A percentile compares a stretch with the other conserved stretches of the same genome.
phyloP scores from a whole-genome alignment of 2,329 filamentous ascomycete genomes.

The Colletotrichum sp. region DNA sequence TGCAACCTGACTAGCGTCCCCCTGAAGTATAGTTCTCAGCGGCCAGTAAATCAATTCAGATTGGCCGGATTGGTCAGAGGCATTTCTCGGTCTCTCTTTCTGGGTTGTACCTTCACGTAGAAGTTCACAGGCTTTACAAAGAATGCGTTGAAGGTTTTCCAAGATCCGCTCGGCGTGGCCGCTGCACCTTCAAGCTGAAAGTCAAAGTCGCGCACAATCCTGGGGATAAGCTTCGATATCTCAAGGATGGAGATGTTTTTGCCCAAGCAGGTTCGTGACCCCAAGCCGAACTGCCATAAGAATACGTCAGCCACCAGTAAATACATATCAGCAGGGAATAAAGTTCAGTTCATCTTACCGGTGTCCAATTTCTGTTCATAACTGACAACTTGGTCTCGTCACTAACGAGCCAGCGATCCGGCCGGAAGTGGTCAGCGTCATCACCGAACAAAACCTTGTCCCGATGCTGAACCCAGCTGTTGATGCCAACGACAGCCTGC shows the following conservation, averaged over 20 bases:
- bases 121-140: slow-evolving; percentile 49
- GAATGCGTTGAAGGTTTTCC: slow-evolving; percentile 43
- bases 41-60: no score
- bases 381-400: slow-evolving; percentile 27
- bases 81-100: background rate
- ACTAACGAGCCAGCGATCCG: slow-evolving; percentile 44
- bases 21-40: no score
- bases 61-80: background rate
- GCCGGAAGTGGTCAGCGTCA: slow-evolving; percentile 39
- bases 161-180: slow-evolving; percentile 15
- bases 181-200: slow-evolving; percentile 29
- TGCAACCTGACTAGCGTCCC: no score
- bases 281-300: slow-evolving; percentile 41
- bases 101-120: slow-evolving; percentile 27
- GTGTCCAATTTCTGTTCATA: slow-evolving; percentile 28
- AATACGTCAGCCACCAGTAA: background rate
- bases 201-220: slow-evolving; percentile 37
- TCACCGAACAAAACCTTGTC: slow-evolving; percentile 35
- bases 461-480: slow-evolving; percentile 39
- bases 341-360: background rate
- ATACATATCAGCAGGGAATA: slow-evolving; percentile 20
- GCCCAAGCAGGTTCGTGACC: slow-evolving; percentile 47
- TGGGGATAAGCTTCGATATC: slow-evolving; percentile 46
- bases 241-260: slow-evolving; percentile 49
- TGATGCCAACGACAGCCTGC: slow-evolving; percentile 37